These are phyloP conservation scores for Styphnolobium japonicum DNA, from an alignment of 306 rosid genomes.

Conservation along the genomic window DNA sequence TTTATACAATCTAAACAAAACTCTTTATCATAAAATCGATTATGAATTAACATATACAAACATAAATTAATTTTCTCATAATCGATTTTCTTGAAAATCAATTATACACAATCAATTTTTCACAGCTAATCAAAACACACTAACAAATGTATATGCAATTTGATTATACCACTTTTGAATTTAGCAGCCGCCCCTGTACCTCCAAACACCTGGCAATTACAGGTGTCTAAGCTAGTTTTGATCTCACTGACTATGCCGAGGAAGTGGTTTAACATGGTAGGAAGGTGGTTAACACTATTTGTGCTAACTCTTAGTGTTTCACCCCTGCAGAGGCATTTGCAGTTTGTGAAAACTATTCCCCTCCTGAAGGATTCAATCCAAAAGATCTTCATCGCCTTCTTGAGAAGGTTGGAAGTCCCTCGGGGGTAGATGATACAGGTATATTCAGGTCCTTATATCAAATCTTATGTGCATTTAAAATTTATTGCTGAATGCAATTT, in stretches of 20 bases:
- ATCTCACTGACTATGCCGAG: neutral
- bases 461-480: neutral
- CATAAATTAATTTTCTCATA: too few species aligned
- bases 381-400: conserved; percentile 81
- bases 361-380: conserved; percentile 90
- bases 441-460: conserved; percentile 10
- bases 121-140: too few species aligned
- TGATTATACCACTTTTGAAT: neutral
- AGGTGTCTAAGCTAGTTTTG: neutral
- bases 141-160: neutral
- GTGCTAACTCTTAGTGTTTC: conserved; percentile 17
- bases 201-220: conserved; percentile 2
- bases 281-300: neutral
- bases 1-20: too few species aligned
- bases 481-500: neutral
- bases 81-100: too few species aligned
- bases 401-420: conserved; percentile 97
- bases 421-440: conserved; percentile 89
- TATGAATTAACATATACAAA: too few species aligned
- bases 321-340: conserved; percentile 91
- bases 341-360: conserved; percentile 90
- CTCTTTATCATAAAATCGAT: too few species aligned
- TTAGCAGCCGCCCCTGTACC: neutral
- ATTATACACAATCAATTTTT: too few species aligned
- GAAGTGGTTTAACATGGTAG: neutral